Evolutionary conservation across 108 stramenopile genomes (phyloP).

Genomic region (Discostella pseudostelligera): DNA sequence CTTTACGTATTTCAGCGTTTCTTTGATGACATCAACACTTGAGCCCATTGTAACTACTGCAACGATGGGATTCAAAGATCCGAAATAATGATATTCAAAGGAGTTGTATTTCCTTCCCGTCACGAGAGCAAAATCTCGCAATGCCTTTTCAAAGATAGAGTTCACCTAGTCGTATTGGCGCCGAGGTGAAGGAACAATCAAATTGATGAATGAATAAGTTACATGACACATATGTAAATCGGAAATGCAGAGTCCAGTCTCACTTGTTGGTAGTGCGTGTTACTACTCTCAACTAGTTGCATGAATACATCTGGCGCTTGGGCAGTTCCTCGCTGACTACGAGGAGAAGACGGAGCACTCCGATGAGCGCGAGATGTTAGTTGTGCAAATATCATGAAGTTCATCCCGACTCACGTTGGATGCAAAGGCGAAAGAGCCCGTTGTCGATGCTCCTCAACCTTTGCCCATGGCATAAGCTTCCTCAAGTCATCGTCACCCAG

Average conservation of each 20-base stretch:
- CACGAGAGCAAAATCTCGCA: slow-evolving; percentile 41
- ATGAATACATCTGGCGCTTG: slow-evolving; percentile 70
- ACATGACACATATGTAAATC: background rate
- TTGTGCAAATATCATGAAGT: background rate
- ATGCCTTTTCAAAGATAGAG: slow-evolving; percentile 42
- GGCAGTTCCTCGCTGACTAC: slow-evolving; percentile 63
- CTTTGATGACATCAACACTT: slow-evolving; percentile 57
- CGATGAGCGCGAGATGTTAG: background rate
- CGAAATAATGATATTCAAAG: slow-evolving; percentile 60
- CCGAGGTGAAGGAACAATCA: background rate
- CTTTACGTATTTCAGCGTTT: slow-evolving; percentile 48
- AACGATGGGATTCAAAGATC: slow-evolving; percentile 47
- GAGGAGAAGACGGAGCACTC: slow-evolving; percentile 3
- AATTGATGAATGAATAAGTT: background rate
- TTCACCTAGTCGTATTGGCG: slow-evolving; percentile 16
- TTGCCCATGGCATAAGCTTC: slow-evolving; percentile 58
- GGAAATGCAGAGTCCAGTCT: background rate
- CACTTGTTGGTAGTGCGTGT: slow-evolving; percentile 49
- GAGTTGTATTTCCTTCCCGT: slow-evolving; percentile 52
- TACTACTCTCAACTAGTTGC: slow-evolving; percentile 65
- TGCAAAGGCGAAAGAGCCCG: slow-evolving; percentile 62
- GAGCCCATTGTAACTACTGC: slow-evolving; percentile 68
- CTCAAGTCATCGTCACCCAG: slow-evolving; percentile 52
- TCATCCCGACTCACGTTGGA: slow-evolving; percentile 46
- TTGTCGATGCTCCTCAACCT: slow-evolving; percentile 62